phyloP scores from a whole-genome alignment of 495 filamentous ascomycete genomes.

The Penicillium ochrochloron region DNA sequence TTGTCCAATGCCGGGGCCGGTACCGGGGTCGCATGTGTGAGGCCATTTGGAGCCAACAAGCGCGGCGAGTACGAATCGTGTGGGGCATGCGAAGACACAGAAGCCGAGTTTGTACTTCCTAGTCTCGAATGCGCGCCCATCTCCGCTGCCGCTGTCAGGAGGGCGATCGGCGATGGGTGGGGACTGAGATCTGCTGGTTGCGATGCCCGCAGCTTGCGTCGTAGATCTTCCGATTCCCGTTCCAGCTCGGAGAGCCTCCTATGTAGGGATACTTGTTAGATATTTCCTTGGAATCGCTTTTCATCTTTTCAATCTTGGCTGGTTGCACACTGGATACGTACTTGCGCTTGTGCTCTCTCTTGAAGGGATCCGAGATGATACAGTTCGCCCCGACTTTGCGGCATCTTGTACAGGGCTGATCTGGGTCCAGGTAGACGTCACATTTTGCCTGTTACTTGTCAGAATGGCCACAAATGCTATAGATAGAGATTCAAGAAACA shows the following conservation, averaged over 20 bases:
- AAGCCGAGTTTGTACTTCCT: constrained; percentile 10
- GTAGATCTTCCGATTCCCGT: constrained; percentile 45
- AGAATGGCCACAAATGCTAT: neutral
- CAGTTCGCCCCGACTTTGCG: constrained; percentile 42
- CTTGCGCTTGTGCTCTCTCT: constrained; percentile 51
- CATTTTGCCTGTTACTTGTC: constrained; percentile 41
- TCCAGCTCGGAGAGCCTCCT: constrained; percentile 46
- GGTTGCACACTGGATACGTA: constrained; percentile 23
- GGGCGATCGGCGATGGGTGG: constrained; percentile 35
- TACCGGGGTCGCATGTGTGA: constrained; percentile 9
- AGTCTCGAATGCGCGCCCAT: constrained; percentile 23
- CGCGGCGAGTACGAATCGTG: constrained; percentile 25
- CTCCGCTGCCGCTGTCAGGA: constrained; percentile 39
- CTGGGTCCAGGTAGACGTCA: constrained; percentile 43
- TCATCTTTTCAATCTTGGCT: neutral
- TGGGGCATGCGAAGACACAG: constrained; percentile 21
- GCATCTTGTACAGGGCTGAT: constrained; percentile 44
- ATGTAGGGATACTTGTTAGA: neutral
- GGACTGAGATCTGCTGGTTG: constrained; percentile 26
- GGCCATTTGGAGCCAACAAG: constrained; percentile 19
- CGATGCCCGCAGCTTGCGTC: constrained; percentile 37
- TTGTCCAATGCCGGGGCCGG: constrained; percentile 18
- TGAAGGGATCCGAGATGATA: constrained; percentile 49
- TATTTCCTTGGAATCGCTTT: neutral
- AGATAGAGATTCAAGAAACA: neutral